These are phyloP conservation scores for Metschnikowia dekortorum DNA, from an alignment of 805 yeast genomes.

Conservation along the genomic window DNA sequence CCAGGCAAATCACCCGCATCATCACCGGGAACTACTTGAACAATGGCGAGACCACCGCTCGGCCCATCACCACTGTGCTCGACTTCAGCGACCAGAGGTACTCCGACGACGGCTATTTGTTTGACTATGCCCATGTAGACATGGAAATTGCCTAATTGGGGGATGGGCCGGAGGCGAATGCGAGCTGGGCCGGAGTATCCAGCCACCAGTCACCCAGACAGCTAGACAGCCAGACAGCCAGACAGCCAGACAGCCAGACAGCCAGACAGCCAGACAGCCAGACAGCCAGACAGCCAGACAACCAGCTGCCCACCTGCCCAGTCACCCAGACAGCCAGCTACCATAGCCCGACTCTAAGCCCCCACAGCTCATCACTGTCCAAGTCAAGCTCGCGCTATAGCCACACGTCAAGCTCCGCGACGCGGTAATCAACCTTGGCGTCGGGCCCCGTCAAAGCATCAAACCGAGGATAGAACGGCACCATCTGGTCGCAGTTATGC, in stretches of 20 bases:
- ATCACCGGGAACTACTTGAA: conserved; percentile 13
- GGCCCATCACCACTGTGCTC: conserved; percentile 13
- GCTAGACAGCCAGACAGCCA: too few species aligned
- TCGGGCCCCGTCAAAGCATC: conserved; percentile 23
- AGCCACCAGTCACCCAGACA: too few species aligned
- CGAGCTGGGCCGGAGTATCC: too few species aligned
- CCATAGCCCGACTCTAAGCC: background rate
- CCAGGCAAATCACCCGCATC: conserved; percentile 45
- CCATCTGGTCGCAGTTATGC: conserved; percentile 67
- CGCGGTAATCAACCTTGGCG: conserved; percentile 20
- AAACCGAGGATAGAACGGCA: conserved; percentile 76
- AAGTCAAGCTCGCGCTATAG: conserved; percentile 14
- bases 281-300: too few species aligned
- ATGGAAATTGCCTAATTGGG: background rate
- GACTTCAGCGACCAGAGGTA: conserved; percentile 9
- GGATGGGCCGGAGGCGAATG: too few species aligned
- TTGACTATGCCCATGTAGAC: conserved; percentile 11
- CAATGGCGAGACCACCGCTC: conserved; percentile 14
- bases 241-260: too few species aligned
- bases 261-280: too few species aligned
- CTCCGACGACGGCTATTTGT: conserved; percentile 14
- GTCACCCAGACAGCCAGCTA: too few species aligned
- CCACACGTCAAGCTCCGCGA: conserved; percentile 52
- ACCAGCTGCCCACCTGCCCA: too few species aligned
- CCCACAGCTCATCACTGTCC: too few species aligned